Evolutionary conservation across 345 rosid genomes (phyloP), one percentile per base, ranked within the genome.

Genomic region (Rubroshorea leprosula): DNA sequence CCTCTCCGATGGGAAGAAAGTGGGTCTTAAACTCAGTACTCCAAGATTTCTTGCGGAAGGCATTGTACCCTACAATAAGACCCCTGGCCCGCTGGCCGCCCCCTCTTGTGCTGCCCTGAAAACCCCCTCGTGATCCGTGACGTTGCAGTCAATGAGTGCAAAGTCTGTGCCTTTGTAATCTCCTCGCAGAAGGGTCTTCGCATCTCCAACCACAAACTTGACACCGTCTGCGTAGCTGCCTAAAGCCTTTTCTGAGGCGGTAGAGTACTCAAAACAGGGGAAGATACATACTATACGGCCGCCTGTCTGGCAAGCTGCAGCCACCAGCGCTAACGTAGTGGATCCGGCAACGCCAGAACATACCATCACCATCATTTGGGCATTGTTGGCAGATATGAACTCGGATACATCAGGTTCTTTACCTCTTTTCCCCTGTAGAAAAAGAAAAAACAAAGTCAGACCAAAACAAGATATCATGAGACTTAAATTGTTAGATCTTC

Each of bases 381-480:
- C 76, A 25, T 70, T 77, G 72, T 80, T 54, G 11, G 89, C 89
- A 0, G 89, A 74, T 62, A 80, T 76, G 73, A 83, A 83, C 74
- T 83, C 89, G 0, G 75, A 76, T n/a, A 55, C 73, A 46, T 76
- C 81, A 2, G 85, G 84, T 65, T 76, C 79, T 52, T 68, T 69
- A 12, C 62, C 75, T 55, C 62, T 65, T 67, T 68, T 64, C 0
- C 78, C 81, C 83, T 79, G 13, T 14, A 51, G 15, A 51, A 19
- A 13, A 50, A 5, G 45, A 45, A 13, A 38, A 26, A 29, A 26
- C n/a, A 51, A 6, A 26, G 21, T 23, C 4, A 31, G 8, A 12
- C 17, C 18, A 18, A 12, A 25, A 18, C 24, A 19, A 17, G 25
- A n/a, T n/a, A n/a, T n/a, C n/a, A n/a, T n/a, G n/a, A n/a, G n/a